Conservation (phyloP, 2,329 filamentous ascomycete genomes). For the Colletotrichum camelliae region DNA sequence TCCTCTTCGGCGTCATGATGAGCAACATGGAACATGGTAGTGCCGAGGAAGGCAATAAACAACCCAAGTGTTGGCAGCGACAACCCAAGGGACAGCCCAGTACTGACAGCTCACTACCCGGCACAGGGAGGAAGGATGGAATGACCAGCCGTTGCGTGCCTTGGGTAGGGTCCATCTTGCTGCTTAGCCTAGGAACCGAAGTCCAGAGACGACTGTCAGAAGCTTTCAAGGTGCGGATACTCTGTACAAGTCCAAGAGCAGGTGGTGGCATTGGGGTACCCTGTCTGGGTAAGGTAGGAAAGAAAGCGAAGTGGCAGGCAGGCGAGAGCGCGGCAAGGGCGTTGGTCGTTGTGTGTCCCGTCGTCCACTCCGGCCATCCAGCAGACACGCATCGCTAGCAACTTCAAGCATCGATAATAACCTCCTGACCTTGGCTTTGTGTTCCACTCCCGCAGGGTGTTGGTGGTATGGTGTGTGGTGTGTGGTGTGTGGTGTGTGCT, state of each 20-base stretch:
- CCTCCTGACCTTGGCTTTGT: conserved; percentile 2
- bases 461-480: not conserved
- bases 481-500: not conserved
- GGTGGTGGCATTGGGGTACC: not conserved
- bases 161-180: not conserved
- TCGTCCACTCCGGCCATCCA: not conserved
- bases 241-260: not conserved
- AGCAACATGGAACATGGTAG: conserved; percentile 11
- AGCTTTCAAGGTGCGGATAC: not conserved
- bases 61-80: not conserved
- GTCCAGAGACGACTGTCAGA: not conserved
- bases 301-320: not conserved
- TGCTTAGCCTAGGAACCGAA: not conserved
- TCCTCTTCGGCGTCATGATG: not conserved
- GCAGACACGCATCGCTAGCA: not conserved
- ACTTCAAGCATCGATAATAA: not conserved
- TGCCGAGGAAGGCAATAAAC: not conserved
- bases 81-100: not conserved
- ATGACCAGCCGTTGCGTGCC: not conserved
- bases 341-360: not conserved
- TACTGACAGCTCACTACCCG: not conserved
- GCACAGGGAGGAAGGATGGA: conserved; percentile 4
- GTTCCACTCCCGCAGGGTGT: not conserved
- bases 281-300: conserved; percentile 3
- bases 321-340: conserved; percentile 1